Evolutionary conservation across 2,329 filamentous ascomycete genomes (phyloP), one percentile per base, ranked within the genome.

Genomic region (Clathrospora elynae): DNA sequence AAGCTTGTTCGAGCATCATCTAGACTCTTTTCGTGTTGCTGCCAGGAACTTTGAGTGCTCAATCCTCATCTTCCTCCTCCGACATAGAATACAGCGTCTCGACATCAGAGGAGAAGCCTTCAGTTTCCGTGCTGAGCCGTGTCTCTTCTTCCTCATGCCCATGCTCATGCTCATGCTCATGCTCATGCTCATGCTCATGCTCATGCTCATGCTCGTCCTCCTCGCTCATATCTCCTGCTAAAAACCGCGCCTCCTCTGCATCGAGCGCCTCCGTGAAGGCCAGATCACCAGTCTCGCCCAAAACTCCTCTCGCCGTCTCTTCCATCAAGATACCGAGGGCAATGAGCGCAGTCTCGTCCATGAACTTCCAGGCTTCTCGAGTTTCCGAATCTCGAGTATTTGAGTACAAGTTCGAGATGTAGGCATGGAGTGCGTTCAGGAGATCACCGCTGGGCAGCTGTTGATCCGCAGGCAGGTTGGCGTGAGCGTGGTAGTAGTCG

Each of bases 271-370:
- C 86, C 0, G 85, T 82, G 60, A 92, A 86, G 1, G 86, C 85
- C 33, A 89, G 66, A 67, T 90, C 84, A 14, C 87, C 88, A 9
- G 75, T 79, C 40, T 76, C 72, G 4, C 86, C 87, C 13, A 91
- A 71, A 5, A 76, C 66, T 32, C 84, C 80, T 26, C 77, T 75
- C 11, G 80, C 77, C 2, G 81, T 79, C 68, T 92, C 88, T 69
- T 92, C 87, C 28, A 91, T 72, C 42, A 92, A 68, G 34, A 92
- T 82, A 1, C 87, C 87, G 59, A 92, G 76, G 1, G 87, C 86
- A 39, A 92, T 72, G 44, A 92, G 74, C 3, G 87, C 87, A 10
- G 86, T 89, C 72, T 89, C 88, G 61, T 92, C 86, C 80, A 92
- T 82, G 66, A 82, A 87, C 51, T 77, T 72, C 54, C 75, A 78